These are phyloP conservation scores for Calonectria fujianensis DNA, from an alignment of 2,329 filamentous ascomycete genomes.

Conservation along the genomic window DNA sequence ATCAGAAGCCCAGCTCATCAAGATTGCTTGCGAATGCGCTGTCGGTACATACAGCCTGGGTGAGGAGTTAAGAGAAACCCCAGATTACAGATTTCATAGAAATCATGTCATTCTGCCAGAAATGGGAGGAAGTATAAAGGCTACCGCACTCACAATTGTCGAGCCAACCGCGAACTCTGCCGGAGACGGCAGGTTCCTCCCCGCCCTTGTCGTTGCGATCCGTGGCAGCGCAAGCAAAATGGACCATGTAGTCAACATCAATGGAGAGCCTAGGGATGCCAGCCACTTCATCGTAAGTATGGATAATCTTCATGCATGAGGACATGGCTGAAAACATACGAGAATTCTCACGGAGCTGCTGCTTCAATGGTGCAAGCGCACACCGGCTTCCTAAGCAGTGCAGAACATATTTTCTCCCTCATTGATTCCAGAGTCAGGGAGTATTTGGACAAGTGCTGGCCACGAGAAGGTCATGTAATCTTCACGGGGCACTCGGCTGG, in stretches of 20 bases:
- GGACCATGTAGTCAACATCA: not conserved
- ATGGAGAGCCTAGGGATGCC: not conserved
- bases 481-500: not conserved
- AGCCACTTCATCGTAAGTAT: not conserved
- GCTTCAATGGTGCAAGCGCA: not conserved
- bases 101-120: not conserved
- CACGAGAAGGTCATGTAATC: not conserved
- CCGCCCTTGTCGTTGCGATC: not conserved
- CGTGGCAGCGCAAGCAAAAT: slow-evolving; percentile 9
- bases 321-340: not conserved
- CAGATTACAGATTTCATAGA: not conserved
- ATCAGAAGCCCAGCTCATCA: not conserved
- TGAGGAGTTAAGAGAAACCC: not conserved
- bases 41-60: not conserved
- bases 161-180: not conserved
- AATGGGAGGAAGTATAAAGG: not conserved
- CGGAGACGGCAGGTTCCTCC: not conserved
- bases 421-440: not conserved
- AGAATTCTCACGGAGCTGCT: not conserved
- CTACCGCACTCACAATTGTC: not conserved
- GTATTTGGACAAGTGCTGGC: not conserved
- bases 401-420: not conserved
- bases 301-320: not conserved
- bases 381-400: not conserved
- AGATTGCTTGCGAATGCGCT: slow-evolving; percentile 1